Base-by-base conservation (phyloP, 2,329 filamentous ascomycete genomes). In the Aspergillus aculeatus region DNA sequence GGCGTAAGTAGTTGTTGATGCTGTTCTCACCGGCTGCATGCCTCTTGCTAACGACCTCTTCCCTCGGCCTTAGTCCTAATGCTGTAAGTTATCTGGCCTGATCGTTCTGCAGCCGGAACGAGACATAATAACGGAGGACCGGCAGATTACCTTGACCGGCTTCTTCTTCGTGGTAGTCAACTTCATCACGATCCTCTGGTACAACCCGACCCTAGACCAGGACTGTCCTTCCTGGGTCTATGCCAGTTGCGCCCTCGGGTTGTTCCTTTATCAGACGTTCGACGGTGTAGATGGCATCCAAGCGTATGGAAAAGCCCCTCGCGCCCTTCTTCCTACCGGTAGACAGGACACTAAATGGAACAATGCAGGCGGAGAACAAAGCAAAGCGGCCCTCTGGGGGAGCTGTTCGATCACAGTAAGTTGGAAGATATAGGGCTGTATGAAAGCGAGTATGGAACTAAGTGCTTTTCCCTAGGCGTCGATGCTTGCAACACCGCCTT, bases 191-290 rank as follows among this genome's bases (percentile, higher is more conserved):
- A 78, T 99, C 77, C 83, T 99, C 58, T 98, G 92, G 90, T 99
- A 96, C 79, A 95, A 91, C 69, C 95, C 95, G n/a, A 90, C 86
- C 0, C 84, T 99, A 51, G 93, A 98, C 77, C 89, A 91, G 76
- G 91, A 99, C 75, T 98, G 94, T 74, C 95, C 95, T 10, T 75
- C 86, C 1, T 99, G 95, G 95, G 94, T 99, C 16, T 99, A 99
- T 81, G 90, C 89, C 66, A 90, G 87, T 70, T 99, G 93, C 91
- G 89, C 93, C 4, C 77, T 90, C 32, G 95, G 95, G 2, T 79
- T 99, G 66, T 97, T 98, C 75, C 77, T 98, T 54, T 99, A 99
- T 78, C 95, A 99, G 84, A 98, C 94, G 1, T 97, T 99, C 78
- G 95, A 99, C 78, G 95, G 94, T 2, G 92, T 98, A 26, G 95